Evolutionary conservation across 768 basidiomycete genomes (phyloP), one percentile per base, ranked within the genome.

Genomic region (Leucocoprinus leucothites): DNA sequence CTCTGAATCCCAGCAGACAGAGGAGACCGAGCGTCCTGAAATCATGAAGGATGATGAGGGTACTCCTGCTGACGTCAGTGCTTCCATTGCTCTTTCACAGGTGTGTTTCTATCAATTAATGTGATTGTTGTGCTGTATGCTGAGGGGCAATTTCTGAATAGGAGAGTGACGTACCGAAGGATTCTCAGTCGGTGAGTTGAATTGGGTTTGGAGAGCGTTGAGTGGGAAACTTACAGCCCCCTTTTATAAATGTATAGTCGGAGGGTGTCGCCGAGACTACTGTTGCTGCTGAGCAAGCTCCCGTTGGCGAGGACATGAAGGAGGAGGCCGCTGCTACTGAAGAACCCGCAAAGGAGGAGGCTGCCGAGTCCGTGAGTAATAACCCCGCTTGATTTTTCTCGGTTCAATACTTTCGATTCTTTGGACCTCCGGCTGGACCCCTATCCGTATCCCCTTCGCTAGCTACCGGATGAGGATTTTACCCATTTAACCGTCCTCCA

Each of bases 31-130:
- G 35, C 58, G 53, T 25, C 62, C 58, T 16, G 66, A 68, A 28
- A 50, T 67, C 21, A 61, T 75, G 65, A 71, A 67, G 61, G 75
- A 78, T 44, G 71, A 69, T 56, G 74, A 76, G 55, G 76, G 72
- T 36, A 71, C 64, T 35, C 67, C 66, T 38, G 74, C 69, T n/a
- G 64, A 75, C 51, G 70, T 74, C 51, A 58, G 69, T 9, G 65
- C 65, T 22, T 65, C 73, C 4, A 57, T 73, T 19, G 49, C 64
- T 35, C 61, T 68, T 45, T 61, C 74, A 52, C 66, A 69, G 59
- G 71, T 72, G 48, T 53, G 67, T 26, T 31, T 21, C 24, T 26
- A 16, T 28, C 19, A 7, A 16, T 13, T 38, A 22, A n/a, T n/a
- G 11, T n/a, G 16, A 13, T 35, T 34, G 25, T 22, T 40, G 26